Base-by-base conservation (phyloP, 805 yeast genomes). In the Lipomyces starkeyi region DNA sequence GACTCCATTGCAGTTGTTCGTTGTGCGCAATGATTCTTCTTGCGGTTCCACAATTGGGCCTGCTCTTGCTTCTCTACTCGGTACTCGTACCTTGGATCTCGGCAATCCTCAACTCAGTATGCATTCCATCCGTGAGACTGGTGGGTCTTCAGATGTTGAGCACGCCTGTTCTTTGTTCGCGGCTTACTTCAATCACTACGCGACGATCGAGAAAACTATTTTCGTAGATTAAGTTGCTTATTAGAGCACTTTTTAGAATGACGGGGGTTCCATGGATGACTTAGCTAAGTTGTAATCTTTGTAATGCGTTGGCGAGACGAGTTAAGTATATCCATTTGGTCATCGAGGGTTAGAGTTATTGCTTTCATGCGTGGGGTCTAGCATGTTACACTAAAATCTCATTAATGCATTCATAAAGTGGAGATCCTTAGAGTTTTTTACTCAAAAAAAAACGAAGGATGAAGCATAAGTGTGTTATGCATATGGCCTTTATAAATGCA, bases 41-140 rank as follows among this genome's bases (percentile, higher is more conserved):
- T 94, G 98, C 80, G 99, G 99, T 2, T 89, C 97, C 1, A 94
- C 99, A 1, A 94, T 94, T 75, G 99, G 98, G 0, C 98, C 98
- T 25, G 91, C 93, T 78, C 81, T 94, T 66, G 89, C 97, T 47
- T 88, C 97, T 2, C 90, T 90, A n/a, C 62, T 70, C 47, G 74
- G 74, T 40, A 59, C 67, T 9, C 68, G 74, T 17, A 71, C 74
- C 32, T 61, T 91, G 65, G 97, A 91, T 76, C 79, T 90, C 68
- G 97, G 97, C 65, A 89, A 91, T 74, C 88, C 96, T 1, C 94
- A 90, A 78, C 81, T 89, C 74, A 86, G 93, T 5, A 91, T 91
- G 97, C 97, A 91, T 78, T 88, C 93, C 60, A 89, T 91, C 72
- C 83, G 97, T 75, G 96, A 94, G 53, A 85, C 91, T 14, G 84